Evolutionary conservation across 2,329 filamentous ascomycete species (phyloP), one percentile per base, ranked within the genome.

Genomic region (Alternaria panax): DNA sequence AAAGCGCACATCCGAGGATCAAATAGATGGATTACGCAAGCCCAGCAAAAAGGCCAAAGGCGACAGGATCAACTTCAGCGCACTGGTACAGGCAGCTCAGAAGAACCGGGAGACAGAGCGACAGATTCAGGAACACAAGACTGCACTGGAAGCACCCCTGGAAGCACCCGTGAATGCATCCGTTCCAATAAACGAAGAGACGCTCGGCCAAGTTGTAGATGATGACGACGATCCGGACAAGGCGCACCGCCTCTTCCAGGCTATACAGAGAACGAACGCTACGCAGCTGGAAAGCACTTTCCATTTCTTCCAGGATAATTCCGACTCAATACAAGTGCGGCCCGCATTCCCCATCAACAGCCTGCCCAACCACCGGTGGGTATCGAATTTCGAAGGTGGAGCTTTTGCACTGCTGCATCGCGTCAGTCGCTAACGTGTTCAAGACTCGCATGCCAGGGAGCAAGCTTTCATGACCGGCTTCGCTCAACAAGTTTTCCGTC

Each of bases 171-270:
- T 34, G 9, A 48, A 25, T 18, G 24, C 50, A 6, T 47, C 58
- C 9, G 30, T 67, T 5, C 38, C 52, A 1, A 54, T 76, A 22
- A 66, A 64, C 40, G 69, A 77, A 67, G 64, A 71, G 14, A 64
- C 66, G 32, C 58, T 78, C 16, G 68, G 66, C 5, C 64, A 66
- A 53, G 64, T 66, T 11, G 62, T 76, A 5, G 47, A 92, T 88
- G 69, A 94, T 87, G 68, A 97, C 85, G 27, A 97, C 86, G 28
- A 92, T 89, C 63, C 96, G 82, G 82, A 96, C 8, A 79, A 75
- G 28, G 73, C 81, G 6, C 77, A 81, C 57, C 84, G 84, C 63
- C 76, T 89, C 28, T 78, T 84, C 59, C 78, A 82, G 61, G 88
- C 87, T 36, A 82, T 90, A 65, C 80, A 82, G 61, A 82, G 87